Conservation (phyloP, 2,329 filamentous ascomycete genomes). For the Pseudocercospora fijiensis region DNA sequence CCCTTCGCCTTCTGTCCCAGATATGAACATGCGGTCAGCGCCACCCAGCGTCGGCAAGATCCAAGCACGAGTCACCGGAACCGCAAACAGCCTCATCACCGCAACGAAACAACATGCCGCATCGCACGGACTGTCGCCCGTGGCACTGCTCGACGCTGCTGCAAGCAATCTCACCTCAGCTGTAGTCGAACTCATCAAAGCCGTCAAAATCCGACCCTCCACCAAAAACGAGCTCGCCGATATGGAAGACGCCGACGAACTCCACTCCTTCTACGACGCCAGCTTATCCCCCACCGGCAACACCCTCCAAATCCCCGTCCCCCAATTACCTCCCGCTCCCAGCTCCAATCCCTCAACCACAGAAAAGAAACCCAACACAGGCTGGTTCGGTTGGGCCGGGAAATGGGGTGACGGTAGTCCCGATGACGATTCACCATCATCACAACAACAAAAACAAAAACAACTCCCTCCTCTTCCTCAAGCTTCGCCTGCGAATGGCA, state of each 20-base stretch:
- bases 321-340: constrained; percentile 8
- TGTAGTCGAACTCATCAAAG: constrained; percentile 78
- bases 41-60: constrained; percentile 50
- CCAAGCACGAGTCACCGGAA: constrained; percentile 81
- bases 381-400: constrained; percentile 30
- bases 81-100: constrained; percentile 93
- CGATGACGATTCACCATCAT: constrained; percentile 12
- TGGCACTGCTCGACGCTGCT: constrained; percentile 91
- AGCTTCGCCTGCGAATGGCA: neutral
- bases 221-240: constrained; percentile 27
- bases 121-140: constrained; percentile 79
- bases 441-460: too few relatives aligned
- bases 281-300: constrained; percentile 14
- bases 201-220: constrained; percentile 70
- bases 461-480: neutral
- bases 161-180: constrained; percentile 85
- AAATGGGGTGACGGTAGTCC: constrained; percentile 24
- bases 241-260: constrained; percentile 27
- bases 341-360: neutral
- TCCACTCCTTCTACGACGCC: constrained; percentile 29
- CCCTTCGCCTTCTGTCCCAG: constrained; percentile 31
- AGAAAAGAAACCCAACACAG: constrained; percentile 19
- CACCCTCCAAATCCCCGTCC: constrained; percentile 19
- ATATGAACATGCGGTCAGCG: constrained; percentile 21
- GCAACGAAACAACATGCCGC: constrained; percentile 87